Evolutionary conservation across 2,329 filamentous ascomycete species (phyloP).

Genomic region (Graphiopsis chlorocephala): DNA sequence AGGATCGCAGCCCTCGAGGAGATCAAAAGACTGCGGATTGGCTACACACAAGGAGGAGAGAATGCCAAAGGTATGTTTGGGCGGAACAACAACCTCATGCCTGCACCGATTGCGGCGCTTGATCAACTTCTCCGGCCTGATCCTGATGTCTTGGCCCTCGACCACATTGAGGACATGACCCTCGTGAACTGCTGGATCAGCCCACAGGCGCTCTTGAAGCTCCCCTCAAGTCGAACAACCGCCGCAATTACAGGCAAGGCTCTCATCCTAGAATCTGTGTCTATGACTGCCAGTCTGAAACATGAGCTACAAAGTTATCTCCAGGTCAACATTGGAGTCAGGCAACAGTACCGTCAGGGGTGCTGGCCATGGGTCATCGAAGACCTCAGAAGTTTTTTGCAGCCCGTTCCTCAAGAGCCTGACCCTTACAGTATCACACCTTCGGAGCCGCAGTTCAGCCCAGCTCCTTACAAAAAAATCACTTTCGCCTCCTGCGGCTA

Average conservation of each 20-base stretch:
- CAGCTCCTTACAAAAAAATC: slow-evolving; percentile 39
- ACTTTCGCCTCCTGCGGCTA: slow-evolving; percentile 63
- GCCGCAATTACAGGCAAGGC: slow-evolving; percentile 22
- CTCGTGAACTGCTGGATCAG: slow-evolving; percentile 69
- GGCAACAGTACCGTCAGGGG: slow-evolving; percentile 35
- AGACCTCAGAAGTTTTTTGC: slow-evolving; percentile 33
- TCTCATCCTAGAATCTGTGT: slow-evolving; percentile 65
- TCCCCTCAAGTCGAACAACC: slow-evolving; percentile 50
- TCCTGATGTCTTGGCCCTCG: slow-evolving; percentile 46
- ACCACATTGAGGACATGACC: slow-evolving; percentile 57
- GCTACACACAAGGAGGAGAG: slow-evolving; percentile 68
- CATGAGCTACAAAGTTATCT: background rate
- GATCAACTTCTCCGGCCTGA: slow-evolving; percentile 32
- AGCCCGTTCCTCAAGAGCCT: slow-evolving; percentile 39
- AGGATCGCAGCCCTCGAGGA: slow-evolving; percentile 45
- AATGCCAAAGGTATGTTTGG: slow-evolving; percentile 60
- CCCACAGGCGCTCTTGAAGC: slow-evolving; percentile 55
- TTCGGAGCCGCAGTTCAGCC: slow-evolving; percentile 17
- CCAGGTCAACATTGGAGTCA: slow-evolving; percentile 5
- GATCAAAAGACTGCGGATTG: slow-evolving; percentile 61
- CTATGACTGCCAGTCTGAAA: slow-evolving; percentile 51
- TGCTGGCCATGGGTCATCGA: slow-evolving; percentile 54
- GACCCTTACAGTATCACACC: slow-evolving; percentile 25
- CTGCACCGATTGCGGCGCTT: slow-evolving; percentile 53
- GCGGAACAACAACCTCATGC: slow-evolving; percentile 61